Percentiles rank a stretch among this genome's conserved stretches.
Conservation (phyloP, 192 early-diverging fungal genomes). For the Coemansia sp. region DNA sequence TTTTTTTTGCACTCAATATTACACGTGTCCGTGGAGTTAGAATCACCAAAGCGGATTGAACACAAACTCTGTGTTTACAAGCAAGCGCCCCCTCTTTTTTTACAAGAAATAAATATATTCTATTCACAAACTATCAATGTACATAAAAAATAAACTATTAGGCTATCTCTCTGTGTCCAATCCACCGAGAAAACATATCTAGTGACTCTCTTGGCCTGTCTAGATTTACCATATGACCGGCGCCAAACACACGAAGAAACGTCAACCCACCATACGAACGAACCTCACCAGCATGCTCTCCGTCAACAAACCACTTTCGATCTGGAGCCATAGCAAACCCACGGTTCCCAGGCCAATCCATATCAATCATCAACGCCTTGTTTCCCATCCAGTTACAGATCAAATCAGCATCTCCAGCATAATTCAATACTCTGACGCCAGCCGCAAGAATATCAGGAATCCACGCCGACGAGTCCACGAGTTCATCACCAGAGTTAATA, state of each 20-base stretch:
- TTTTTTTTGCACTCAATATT: neutral
- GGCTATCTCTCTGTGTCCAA: conserved; percentile 56
- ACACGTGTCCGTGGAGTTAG: conserved; percentile 59
- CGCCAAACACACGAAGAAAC: conserved; percentile 84
- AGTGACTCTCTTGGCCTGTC: conserved; percentile 78
- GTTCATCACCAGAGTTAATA: conserved; percentile 62
- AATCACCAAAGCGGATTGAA: conserved; percentile 15
- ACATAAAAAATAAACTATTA: neutral
- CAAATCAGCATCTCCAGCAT: conserved; percentile 89
- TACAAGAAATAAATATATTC: neutral
- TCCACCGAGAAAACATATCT: conserved; percentile 85
- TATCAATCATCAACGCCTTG: conserved; percentile 76
- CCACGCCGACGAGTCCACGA: conserved; percentile 67
- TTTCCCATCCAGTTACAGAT: conserved; percentile 87
- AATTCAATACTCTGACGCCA: conserved; percentile 78
- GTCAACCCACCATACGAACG: conserved; percentile 67
- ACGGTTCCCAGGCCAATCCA: conserved; percentile 78
- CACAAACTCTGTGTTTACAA: conserved; percentile 16
- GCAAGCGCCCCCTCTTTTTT: neutral
- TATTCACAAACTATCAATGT: neutral
- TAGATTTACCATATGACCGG: conserved; percentile 90
- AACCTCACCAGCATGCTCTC: conserved; percentile 62
- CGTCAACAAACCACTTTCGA: conserved; percentile 68
- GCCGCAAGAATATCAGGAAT: conserved; percentile 68
- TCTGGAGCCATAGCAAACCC: conserved; percentile 74